Evolutionary conservation across 2,329 filamentous ascomycete species (phyloP).

Genomic region (Elsinoe arachidis): DNA sequence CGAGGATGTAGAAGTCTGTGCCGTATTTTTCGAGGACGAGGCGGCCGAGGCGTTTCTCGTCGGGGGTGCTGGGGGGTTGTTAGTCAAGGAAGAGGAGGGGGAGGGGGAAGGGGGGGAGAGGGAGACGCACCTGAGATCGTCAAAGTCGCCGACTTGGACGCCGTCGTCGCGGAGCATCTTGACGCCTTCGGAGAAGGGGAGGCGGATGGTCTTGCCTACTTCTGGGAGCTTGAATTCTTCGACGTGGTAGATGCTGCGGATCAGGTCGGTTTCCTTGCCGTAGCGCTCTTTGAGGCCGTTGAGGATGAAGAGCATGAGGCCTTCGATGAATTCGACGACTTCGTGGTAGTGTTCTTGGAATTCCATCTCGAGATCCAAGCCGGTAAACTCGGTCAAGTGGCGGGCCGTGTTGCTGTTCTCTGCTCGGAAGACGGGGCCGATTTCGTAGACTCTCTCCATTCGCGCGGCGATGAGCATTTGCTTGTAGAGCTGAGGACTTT

Average conservation of each 20-base stretch:
- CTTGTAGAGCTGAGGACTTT: conserved; percentile 81
- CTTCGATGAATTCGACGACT: conserved; percentile 62
- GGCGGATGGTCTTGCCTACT: conserved; percentile 63
- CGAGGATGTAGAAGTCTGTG: conserved; percentile 93
- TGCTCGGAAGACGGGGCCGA: conserved; percentile 76
- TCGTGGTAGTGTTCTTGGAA: conserved; percentile 72
- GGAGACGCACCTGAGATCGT: conserved; percentile 53
- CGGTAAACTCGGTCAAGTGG: conserved; percentile 83
- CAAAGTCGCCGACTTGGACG: conserved; percentile 65
- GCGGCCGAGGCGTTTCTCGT: conserved; percentile 81
- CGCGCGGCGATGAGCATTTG: conserved; percentile 76
- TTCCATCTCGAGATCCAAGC: conserved; percentile 85
- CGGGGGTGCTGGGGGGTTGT: conserved; percentile 48
- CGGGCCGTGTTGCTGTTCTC: conserved; percentile 77
- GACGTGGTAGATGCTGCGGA: conserved; percentile 66
- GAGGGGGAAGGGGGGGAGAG: conserved; percentile 22
- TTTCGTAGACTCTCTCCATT: conserved; percentile 67
- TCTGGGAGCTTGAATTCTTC: conserved; percentile 69
- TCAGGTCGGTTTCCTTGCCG: conserved; percentile 61
- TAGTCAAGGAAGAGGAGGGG: not conserved
- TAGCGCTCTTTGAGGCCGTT: conserved; percentile 60
- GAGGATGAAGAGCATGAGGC: conserved; percentile 71
- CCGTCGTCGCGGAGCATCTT: conserved; percentile 68
- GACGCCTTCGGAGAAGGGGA: conserved; percentile 72
- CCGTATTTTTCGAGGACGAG: conserved; percentile 81